Evolutionary conservation across 1,284 basidiomycete species (phyloP), one percentile per base, ranked within the genome.

Genomic region (Malassezia furfur): DNA sequence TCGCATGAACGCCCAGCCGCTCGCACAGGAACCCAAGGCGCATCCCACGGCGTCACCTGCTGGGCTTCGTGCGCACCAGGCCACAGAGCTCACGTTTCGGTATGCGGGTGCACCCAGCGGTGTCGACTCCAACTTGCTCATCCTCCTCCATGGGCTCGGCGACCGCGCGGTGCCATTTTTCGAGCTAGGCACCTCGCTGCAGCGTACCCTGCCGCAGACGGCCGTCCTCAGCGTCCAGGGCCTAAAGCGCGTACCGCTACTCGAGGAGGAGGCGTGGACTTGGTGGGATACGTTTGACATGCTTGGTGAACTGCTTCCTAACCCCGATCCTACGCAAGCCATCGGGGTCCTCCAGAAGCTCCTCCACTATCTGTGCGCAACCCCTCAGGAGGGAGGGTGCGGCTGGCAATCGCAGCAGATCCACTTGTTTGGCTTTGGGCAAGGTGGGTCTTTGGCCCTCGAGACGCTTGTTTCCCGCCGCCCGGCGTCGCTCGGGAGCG

Each of bases 401-500:
- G 85, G 85, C 61, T 93, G 90, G 90, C 76, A 81, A 0, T 64
- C 79, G 0, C 63, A 80, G 5, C 78, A 81, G 17, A 84, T 94
- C 19, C 89, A 94, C 72, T 68, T 91, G 12, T 88, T 93, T 64
- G 90, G 90, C 5, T 94, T 89, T 66, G 88, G 82, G 0, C 90
- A 94, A 74, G 90, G 90, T 0, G 90, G 88, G 0, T 87, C 80
- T 28, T 81, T 88, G 34, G 86, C 83, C 2, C 80, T 81, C 1
- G 88, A 94, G 73, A 78, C 84, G 31, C 64, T 86, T 46, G 65
- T 75, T 19, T 34, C 74, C 81, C 80, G 80, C 79, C 77, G 50
- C 48, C 40, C 69, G 22, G 36, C 32, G 19, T 79, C 62, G 68
- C 78, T 59, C 15, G 65, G 54, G 2, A 65, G 62, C 45, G 40